These are phyloP conservation scores for Claviceps quebecensis DNA, from an alignment of 2,329 filamentous ascomycete species.

Conservation along the genomic window DNA sequence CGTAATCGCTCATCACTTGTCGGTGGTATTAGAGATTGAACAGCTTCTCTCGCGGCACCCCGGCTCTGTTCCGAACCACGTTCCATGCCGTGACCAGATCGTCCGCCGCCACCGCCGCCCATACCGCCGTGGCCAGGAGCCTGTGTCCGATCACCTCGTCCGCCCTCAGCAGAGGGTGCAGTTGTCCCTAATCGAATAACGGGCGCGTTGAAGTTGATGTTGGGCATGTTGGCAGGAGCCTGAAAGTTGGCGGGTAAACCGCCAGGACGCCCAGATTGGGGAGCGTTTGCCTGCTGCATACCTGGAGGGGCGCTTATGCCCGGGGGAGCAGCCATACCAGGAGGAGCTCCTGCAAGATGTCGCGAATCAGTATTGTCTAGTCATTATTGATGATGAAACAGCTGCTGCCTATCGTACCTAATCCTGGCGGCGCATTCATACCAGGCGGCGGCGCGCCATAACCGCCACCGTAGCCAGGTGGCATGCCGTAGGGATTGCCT, in stretches of 20 bases:
- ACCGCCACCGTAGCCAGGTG: background rate
- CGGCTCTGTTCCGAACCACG: conserved; percentile 53
- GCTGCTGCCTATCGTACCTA: conserved; percentile 45
- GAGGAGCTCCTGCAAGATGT: conserved; percentile 47
- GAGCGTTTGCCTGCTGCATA: conserved; percentile 59
- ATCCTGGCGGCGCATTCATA: conserved; percentile 67
- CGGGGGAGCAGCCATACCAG: conserved; percentile 65
- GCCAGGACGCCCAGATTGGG: conserved; percentile 67
- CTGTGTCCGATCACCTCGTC: conserved; percentile 27
- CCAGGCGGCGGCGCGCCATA: conserved; percentile 14
- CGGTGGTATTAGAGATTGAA: conserved; percentile 64
- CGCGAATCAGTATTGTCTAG: background rate
- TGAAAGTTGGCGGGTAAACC: conserved; percentile 75
- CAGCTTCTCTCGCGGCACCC: conserved; percentile 50
- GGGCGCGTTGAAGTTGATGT: conserved; percentile 95
- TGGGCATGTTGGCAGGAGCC: conserved; percentile 80
- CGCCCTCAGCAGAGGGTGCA: conserved; percentile 36
- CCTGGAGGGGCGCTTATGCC: conserved; percentile 71
- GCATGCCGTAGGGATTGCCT: conserved; percentile 50
- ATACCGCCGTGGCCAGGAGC: conserved; percentile 15
- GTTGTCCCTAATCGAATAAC: conserved; percentile 84
- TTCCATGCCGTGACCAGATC: conserved; percentile 44
- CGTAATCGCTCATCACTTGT: conserved; percentile 82
- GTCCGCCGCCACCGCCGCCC: conserved; percentile 22
- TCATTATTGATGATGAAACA: background rate